A percentile compares a stretch with the other conserved stretches of the same genome.
Conservation (phyloP, 208 protist species). For the Giardia duodenalis region DNA sequence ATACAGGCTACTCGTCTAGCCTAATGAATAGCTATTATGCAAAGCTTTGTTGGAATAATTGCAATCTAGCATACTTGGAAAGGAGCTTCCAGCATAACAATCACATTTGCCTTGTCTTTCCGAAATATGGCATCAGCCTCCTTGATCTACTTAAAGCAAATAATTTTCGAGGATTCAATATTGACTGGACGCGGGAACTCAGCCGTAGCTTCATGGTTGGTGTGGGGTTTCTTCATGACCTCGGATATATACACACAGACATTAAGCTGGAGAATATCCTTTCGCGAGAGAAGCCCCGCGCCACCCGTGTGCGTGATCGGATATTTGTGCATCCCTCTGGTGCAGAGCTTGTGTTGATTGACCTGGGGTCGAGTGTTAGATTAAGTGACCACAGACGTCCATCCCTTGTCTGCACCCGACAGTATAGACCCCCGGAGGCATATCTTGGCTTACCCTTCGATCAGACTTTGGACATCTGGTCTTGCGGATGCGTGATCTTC, state of each 20-base stretch:
- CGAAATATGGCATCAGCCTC: not conserved
- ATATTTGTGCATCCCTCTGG: not conserved
- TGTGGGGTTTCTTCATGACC: not conserved
- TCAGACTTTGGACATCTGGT: constrained; percentile 13
- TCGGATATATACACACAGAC: constrained; percentile 28
- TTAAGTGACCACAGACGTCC: not conserved
- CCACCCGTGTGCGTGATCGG: not conserved
- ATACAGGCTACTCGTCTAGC: not conserved
- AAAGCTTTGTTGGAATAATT: not conserved
- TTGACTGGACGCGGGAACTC: not conserved
- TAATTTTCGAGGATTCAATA: not conserved
- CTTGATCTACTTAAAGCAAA: not conserved
- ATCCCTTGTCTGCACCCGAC: not conserved
- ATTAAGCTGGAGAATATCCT: constrained; percentile 31
- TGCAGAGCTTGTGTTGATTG: not conserved
- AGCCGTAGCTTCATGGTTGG: not conserved
- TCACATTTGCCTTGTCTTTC: constrained; percentile 23
- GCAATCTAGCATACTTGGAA: not conserved
- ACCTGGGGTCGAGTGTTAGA: constrained; percentile 23
- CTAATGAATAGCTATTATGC: not conserved
- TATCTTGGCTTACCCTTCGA: not conserved
- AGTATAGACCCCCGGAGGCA: constrained; percentile 27
- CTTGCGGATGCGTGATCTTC: constrained; percentile 9
- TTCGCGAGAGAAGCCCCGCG: not conserved
- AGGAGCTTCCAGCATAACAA: not conserved